Evolutionary conservation across 129 eudicot genomes (phyloP).

Genomic region (Heracleum sosnowskyi): DNA sequence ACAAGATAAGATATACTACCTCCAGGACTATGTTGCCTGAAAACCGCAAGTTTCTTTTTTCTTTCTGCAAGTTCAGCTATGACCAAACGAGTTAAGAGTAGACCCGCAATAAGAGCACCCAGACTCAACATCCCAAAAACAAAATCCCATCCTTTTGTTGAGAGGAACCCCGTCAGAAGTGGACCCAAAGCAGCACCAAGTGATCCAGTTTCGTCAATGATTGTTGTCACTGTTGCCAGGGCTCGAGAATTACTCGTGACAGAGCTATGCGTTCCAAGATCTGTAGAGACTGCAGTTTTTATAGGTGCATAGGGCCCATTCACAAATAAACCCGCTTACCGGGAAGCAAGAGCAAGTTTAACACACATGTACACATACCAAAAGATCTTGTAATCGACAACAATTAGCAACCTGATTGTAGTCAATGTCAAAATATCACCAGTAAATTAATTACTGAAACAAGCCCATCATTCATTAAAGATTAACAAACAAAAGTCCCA

Average conservation of each 20-base stretch:
- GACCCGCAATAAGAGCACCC: constrained; percentile 73
- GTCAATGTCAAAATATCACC: too few relatives aligned
- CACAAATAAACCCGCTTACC: constrained; percentile 76
- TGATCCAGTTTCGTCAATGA: constrained; percentile 95
- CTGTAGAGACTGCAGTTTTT: constrained; percentile 94
- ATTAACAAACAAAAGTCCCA: too few relatives aligned
- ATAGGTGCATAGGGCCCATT: constrained; percentile 97
- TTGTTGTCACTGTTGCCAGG: constrained; percentile 90
- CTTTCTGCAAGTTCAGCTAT: constrained; percentile 12
- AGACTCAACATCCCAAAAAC: constrained; percentile 71
- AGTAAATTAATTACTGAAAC: too few relatives aligned
- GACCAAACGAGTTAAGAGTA: constrained; percentile 51
- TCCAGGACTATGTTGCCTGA: constrained; percentile 1
- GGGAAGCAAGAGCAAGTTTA: too few relatives aligned
- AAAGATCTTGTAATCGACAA: too few relatives aligned
- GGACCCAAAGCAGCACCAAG: constrained; percentile 95
- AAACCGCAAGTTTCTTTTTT: not conserved
- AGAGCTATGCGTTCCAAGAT: constrained; percentile 88
- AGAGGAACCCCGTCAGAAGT: constrained; percentile 74
- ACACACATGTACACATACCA: too few relatives aligned
- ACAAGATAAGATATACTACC: not conserved
- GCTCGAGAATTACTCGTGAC: constrained; percentile 80
- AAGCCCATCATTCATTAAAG: too few relatives aligned
- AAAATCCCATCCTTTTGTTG: constrained; percentile 79
- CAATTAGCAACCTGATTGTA: too few relatives aligned